phyloP scores from a whole-genome alignment of 148 eudicot genomes.

The Dianthus caryophyllus region DNA sequence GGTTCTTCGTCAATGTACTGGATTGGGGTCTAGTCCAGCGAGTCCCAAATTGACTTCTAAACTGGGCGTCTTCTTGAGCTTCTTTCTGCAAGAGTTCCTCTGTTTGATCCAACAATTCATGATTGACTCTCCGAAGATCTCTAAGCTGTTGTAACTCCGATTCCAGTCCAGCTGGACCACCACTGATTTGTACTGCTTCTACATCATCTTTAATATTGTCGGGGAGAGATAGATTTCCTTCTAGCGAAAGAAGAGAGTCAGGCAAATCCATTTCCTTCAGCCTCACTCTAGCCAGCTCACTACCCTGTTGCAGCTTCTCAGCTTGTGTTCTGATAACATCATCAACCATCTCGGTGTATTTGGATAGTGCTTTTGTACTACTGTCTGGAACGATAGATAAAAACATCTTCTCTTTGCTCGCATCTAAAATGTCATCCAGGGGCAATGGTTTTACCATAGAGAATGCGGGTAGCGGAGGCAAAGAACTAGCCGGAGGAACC shows the following conservation, averaged over 20 bases:
- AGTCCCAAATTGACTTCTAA: slow-evolving; percentile 88
- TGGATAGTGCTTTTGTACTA: slow-evolving; percentile 89
- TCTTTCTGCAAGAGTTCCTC: slow-evolving; percentile 98
- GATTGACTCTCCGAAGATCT: slow-evolving; percentile 93
- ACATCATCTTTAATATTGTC: slow-evolving; percentile 83
- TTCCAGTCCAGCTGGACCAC: slow-evolving; percentile 88
- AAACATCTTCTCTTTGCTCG: slow-evolving; percentile 88
- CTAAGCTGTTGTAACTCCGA: slow-evolving; percentile 82
- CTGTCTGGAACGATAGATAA: slow-evolving; percentile 92
- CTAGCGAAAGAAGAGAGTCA: slow-evolving; percentile 82
- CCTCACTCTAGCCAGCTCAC: slow-evolving; percentile 92
- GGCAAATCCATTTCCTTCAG: slow-evolving; percentile 97
- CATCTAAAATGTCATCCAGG: slow-evolving; percentile 80
- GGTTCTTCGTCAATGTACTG: slow-evolving; percentile 82
- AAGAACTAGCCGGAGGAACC: slow-evolving; percentile 73
- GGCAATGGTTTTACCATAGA: slow-evolving; percentile 77
- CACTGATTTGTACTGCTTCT: slow-evolving; percentile 94
- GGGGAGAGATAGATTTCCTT: slow-evolving; percentile 70
- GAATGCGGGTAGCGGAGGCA: slow-evolving; percentile 71
- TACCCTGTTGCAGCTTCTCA: slow-evolving; percentile 95
- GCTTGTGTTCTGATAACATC: slow-evolving; percentile 90
- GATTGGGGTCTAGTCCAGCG: slow-evolving; percentile 99
- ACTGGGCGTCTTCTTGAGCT: slow-evolving; percentile 83
- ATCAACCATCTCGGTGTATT: slow-evolving; percentile 96
- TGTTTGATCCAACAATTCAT: slow-evolving; percentile 79